Base-by-base conservation (phyloP, 768 basidiomycete species). In the Lentinula guzmanii region DNA sequence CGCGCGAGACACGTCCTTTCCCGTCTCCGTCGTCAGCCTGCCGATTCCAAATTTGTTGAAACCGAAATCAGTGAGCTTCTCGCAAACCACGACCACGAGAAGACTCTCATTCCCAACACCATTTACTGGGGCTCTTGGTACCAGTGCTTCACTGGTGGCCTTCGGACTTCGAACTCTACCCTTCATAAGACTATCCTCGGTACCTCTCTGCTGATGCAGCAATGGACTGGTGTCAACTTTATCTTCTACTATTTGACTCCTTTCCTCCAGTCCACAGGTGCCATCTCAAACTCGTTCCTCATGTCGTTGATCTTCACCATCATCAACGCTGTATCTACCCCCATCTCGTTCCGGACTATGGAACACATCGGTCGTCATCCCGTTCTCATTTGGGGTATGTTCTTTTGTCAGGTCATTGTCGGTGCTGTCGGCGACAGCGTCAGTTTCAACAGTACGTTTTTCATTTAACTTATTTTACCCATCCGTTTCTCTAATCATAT, bases 151-250 rank as follows among this genome's bases (percentile, higher is more conserved):
- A 67, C 81, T 64, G 86, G 90, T 67, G 79, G 76, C 65, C 80
- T 81, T 71, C 77, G 64, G 67, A 77, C 83, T 87, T 69, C 86
- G 91, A 63, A 93, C 90, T n/a, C 77, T 89, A 70, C 86, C 90
- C 55, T 56, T 41, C 55, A 42, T 5, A 56, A 56, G 55, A 56
- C 55, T 1, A 56, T 56, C 28, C 55, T 56, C 39, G 93, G 93
- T 67, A 90, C 91, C 66, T 84, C 86, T 71, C 78, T 95, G 65
- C 93, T 74, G 45, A 77, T 67, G 58, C 89, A 91, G 73, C 89
- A 92, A 72, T 82, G 91, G 71, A 93, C 91, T 21, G 90, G 89
- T 65, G 86, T 86, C 74, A 87, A 86, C 74, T 86, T 86, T 70
- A 85, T 86, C 71, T 87, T 89, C 74, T 88, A 86, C 77, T 87